phyloP scores from a whole-genome alignment of 2,329 filamentous ascomycete genomes.

The Colletotrichum sp. region DNA sequence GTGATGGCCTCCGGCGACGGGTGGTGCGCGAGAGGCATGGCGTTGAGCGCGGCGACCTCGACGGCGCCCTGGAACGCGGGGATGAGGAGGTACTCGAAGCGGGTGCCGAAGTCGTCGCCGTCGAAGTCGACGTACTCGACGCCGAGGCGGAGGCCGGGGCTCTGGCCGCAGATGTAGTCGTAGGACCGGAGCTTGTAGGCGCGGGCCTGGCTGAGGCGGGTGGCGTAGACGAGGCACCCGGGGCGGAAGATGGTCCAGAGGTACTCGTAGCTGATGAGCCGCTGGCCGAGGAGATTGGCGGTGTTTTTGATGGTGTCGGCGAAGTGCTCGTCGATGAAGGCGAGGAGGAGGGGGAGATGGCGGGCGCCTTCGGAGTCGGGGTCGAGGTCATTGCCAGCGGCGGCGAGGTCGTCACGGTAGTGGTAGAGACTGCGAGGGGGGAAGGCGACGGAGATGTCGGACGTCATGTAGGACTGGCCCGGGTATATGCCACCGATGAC shows the following conservation, averaged over 20 bases:
- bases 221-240: constrained; percentile 43
- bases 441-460: constrained; percentile 26
- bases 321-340: constrained; percentile 54
- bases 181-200: constrained; percentile 41
- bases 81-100: constrained; percentile 37
- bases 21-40: constrained; percentile 49
- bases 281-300: constrained; percentile 55
- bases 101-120: constrained; percentile 50
- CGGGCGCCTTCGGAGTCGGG: constrained; percentile 26
- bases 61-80: constrained; percentile 45
- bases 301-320: constrained; percentile 51
- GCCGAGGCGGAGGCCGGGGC: constrained; percentile 25
- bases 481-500: constrained; percentile 27
- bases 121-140: constrained; percentile 50
- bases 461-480: constrained; percentile 28
- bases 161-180: constrained; percentile 40
- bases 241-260: constrained; percentile 60
- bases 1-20: constrained; percentile 38
- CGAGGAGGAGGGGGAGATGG: constrained; percentile 43
- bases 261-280: constrained; percentile 56
- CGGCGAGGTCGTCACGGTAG: constrained; percentile 28
- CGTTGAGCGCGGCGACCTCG: constrained; percentile 44
- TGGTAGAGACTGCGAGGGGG: constrained; percentile 29
- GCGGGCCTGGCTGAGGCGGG: constrained; percentile 41
- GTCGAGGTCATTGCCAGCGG: constrained; percentile 21